Evolutionary conservation across 2,329 filamentous ascomycete species (phyloP), one percentile per base, ranked within the genome.

Genomic region (Ophiocordyceps robertsii): DNA sequence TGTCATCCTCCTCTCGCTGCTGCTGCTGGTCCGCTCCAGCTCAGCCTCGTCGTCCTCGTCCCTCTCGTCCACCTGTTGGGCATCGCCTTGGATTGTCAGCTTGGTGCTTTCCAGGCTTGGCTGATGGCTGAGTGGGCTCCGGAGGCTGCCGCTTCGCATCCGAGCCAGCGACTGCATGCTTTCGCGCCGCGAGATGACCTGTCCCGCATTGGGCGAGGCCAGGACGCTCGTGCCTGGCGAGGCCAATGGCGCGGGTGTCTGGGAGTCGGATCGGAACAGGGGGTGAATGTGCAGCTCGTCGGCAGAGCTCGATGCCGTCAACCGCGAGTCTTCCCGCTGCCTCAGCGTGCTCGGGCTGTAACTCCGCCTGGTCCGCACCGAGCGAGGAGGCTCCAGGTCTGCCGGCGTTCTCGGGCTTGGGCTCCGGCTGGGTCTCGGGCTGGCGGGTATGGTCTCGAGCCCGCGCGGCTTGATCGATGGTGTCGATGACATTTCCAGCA

Each of bases 241-340:
- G 2, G 73, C 70, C 6, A 75, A 62, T 1, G 82, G 75, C 1
- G 82, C 78, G 8, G 82, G 81, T 1, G 68, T 72, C 0, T 80
- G 80, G 35, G 77, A 83, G 54, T 85, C 81, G 6, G 79, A 80
- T 45, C 84, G 72, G 65, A 89, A 88, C 3, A 89, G 69, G 9
- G 84, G 84, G 57, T 89, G 84, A 38, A 88, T 87, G 54, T 87
- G 77, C 4, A 77, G 69, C 56, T 88, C 81, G 52, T 69, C 64
- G 49, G 63, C 47, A 12, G 52, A 55, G 55, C 45, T 53, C 9
- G 45, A 49, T 16, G 49, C 42, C 13, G 52, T 50, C 24, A 46
- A 38, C 17, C 43, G 46, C 8, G 47, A 44, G 29, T 47, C 47
- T 46, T 64, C 59, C 17, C 58, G 57, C 8, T 54, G 52, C 29